These are phyloP conservation scores for Chalaropsis ovoidea DNA, from an alignment of 2,329 filamentous ascomycete genomes.

Conservation along the genomic window DNA sequence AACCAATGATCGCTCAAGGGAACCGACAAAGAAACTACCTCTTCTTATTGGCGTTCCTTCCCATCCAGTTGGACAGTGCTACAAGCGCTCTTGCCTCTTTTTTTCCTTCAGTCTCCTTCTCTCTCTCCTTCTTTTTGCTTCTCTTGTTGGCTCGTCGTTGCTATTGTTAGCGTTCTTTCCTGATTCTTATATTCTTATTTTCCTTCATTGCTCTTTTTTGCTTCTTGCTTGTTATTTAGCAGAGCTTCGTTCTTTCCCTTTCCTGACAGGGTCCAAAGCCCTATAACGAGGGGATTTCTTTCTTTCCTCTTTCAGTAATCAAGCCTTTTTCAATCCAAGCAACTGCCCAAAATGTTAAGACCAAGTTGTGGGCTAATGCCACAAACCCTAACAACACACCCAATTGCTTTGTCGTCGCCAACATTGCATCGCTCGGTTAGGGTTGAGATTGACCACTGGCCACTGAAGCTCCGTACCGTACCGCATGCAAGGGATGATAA, in stretches of 20 bases:
- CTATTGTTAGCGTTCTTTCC: neutral
- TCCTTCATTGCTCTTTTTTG: neutral
- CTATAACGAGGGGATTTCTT: neutral
- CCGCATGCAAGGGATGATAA: neutral
- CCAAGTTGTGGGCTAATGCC: neutral
- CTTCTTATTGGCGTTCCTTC: constrained; percentile 8
- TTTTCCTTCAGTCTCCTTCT: constrained; percentile 1
- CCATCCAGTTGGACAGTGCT: neutral
- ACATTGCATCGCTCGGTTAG: neutral
- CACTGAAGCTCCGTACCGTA: neutral
- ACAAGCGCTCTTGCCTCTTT: constrained; percentile 6
- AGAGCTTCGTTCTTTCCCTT: neutral
- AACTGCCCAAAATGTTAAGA: neutral
- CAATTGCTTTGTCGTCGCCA: neutral
- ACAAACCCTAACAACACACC: neutral
- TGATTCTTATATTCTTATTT: neutral
- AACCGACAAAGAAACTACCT: constrained; percentile 9
- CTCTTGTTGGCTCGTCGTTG: neutral
- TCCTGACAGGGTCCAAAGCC: neutral
- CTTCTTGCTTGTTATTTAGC: neutral
- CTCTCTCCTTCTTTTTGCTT: neutral
- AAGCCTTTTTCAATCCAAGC: neutral
- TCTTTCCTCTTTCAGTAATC: constrained; percentile 5
- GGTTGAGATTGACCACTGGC: neutral
- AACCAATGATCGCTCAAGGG: constrained; percentile 10